Evolutionary conservation across 257 asterid species (phyloP), one percentile per base, ranked within the genome.

Genomic region (Ehretia macrophylla): DNA sequence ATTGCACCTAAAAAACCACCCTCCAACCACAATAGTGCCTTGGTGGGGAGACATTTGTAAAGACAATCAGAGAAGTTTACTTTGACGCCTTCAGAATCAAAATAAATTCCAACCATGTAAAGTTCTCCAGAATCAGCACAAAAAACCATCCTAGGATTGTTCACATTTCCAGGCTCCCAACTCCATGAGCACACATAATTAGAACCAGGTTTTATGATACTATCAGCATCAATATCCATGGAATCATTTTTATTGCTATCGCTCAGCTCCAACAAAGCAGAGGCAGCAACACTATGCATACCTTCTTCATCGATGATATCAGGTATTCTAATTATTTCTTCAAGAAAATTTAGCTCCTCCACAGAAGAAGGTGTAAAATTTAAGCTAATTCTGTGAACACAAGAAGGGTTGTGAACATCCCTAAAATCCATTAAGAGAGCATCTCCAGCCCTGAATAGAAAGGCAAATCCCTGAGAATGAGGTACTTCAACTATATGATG

Each of bases 231-330:
- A 58, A 92, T 74, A 39, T 79, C 92, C 99, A 92, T 89, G 8
- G 99, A 87, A 64, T 88, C 95, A 64, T 76, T 80, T 79, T 83
- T 86, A 78, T 84, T 72, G 70, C 83, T 73, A 82, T 89, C 99
- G 23, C 99, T 86, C 63, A 89, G 88, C 84, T 93, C 92, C 84
- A 93, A 76, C 68, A 93, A 76, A 55, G 99, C 99, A 72, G 97
- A 93, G 55, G 99, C 99, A 66, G 99, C 99, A 69, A 88, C 93
- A 44, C 81, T 88, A 37, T 80, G 78, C 18, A 82, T 84, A 40
- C 92, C 95, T 65, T 90, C 97, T 78, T 93, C 99, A 51, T 89
- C 99, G 83, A 81, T 81, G 48, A 85, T 80, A 80, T 93, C 96
- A 9, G 90, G 95, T 77, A 83, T 77, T 72, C 77, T 76, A 69